Conservation (phyloP, 2,329 filamentous ascomycete genomes). For the Epichloe hybrida region DNA sequence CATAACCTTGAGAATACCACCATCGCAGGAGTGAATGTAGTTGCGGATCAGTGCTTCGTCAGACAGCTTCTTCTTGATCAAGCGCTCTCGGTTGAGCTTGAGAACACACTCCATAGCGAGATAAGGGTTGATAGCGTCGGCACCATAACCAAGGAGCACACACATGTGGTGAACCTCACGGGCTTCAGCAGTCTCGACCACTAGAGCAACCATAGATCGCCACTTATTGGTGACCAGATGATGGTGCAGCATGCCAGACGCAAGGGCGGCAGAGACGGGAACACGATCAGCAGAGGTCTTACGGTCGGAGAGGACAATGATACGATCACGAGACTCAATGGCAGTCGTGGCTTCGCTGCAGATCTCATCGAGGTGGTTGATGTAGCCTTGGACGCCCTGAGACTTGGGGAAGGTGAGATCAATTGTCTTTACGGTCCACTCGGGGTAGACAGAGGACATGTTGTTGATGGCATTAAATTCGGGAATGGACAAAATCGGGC, state of each 20-base stretch:
- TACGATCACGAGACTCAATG: conserved; percentile 69
- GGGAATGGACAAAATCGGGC: conserved; percentile 75
- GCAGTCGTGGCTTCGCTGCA: conserved; percentile 74
- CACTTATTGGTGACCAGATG: conserved; percentile 93
- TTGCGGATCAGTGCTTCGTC: conserved; percentile 79
- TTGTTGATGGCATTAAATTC: conserved; percentile 83
- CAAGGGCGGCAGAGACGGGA: conserved; percentile 72
- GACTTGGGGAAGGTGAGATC: conserved; percentile 88
- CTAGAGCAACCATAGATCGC: conserved; percentile 74
- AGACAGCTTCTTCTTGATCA: conserved; percentile 80
- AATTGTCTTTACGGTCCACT: conserved; percentile 81
- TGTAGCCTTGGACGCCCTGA: conserved; percentile 70
- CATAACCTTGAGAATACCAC: conserved; percentile 97
- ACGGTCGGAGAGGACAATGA: conserved; percentile 82
- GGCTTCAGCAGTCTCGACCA: conserved; percentile 87
- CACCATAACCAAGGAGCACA: conserved; percentile 91
- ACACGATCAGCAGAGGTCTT: conserved; percentile 73
- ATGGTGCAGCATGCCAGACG: conserved; percentile 88
- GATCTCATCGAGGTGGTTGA: conserved; percentile 77
- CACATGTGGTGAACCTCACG: conserved; percentile 98
- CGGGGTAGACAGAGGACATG: conserved; percentile 55
- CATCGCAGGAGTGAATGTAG: conserved; percentile 93
- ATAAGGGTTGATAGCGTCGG: conserved; percentile 88
- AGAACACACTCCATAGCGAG: conserved; percentile 92
- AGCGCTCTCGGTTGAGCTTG: conserved; percentile 86